These are phyloP conservation scores for Alnus glutinosa DNA, from an alignment of 306 rosid genomes.

Conservation along the genomic window DNA sequence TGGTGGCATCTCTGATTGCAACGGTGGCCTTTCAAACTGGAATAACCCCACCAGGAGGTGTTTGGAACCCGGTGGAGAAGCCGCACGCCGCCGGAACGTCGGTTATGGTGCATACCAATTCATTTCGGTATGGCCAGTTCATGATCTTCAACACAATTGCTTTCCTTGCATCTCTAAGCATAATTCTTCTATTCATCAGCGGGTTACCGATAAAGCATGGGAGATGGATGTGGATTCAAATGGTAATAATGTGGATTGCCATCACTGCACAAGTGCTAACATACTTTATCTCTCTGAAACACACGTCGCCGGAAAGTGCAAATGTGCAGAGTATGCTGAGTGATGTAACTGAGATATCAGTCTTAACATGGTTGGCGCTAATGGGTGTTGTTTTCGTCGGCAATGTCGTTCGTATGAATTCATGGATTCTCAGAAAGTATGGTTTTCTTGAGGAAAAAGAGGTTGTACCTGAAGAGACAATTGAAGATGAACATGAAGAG, in stretches of 20 bases:
- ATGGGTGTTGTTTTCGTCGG: slow-evolving; percentile 27
- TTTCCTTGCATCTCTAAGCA: slow-evolving; percentile 33
- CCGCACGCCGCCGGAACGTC: slow-evolving; percentile 32
- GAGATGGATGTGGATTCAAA: slow-evolving; percentile 37
- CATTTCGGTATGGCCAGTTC: slow-evolving; percentile 1
- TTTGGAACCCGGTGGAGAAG: slow-evolving; percentile 23
- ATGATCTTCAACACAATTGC: slow-evolving; percentile 29
- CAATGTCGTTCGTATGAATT: slow-evolving; percentile 8
- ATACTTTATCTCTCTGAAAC: slow-evolving; percentile 14
- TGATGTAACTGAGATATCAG: slow-evolving; percentile 26
- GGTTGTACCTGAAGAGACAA: not conserved
- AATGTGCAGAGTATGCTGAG: not conserved
- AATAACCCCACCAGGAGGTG: slow-evolving; percentile 32
- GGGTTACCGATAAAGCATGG: slow-evolving; percentile 31
- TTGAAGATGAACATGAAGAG: slow-evolving; percentile 23
- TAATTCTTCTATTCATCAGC: slow-evolving; percentile 32
- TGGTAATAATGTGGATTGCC: slow-evolving; percentile 41
- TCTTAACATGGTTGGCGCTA: slow-evolving; percentile 26
- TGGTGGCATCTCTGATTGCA: slow-evolving; percentile 39
- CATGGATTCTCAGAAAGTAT: slow-evolving; percentile 26
- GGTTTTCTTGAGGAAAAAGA: slow-evolving; percentile 26
- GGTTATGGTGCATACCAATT: slow-evolving; percentile 23
- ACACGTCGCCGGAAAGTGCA: slow-evolving; percentile 19
- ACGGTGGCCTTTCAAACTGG: slow-evolving; percentile 35
- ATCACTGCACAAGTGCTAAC: slow-evolving; percentile 26